Evolutionary conservation across 305 asterid genomes (phyloP).

Genomic region (Solanum hybrid): DNA sequence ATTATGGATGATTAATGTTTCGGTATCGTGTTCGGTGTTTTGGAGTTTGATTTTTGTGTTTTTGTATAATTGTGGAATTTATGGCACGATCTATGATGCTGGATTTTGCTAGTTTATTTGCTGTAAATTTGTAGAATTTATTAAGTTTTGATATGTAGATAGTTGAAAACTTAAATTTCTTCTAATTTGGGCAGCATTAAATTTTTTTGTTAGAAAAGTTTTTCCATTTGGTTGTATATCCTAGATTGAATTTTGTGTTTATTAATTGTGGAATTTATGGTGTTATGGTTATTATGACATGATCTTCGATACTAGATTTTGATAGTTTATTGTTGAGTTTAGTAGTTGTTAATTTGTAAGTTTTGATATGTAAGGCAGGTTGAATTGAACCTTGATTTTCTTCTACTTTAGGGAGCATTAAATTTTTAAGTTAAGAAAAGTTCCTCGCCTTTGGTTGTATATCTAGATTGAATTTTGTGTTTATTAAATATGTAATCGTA

Average conservation of each 20-base stretch:
- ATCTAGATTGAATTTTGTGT: not conserved
- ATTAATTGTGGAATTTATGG: not conserved
- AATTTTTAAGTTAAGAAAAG: not conserved
- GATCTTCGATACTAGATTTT: not conserved
- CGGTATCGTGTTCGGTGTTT: not conserved
- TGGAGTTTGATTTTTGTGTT: not conserved
- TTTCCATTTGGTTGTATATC: not conserved
- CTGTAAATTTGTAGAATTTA: not conserved
- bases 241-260: not conserved
- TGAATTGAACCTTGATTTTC: not conserved
- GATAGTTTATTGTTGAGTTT: not conserved
- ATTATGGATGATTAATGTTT: not conserved
- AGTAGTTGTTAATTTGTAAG: not conserved
- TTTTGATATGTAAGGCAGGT: not conserved
- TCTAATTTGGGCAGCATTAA: not conserved
- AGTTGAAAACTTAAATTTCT: not conserved
- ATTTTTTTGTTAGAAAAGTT: not conserved
- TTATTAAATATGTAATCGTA: not conserved
- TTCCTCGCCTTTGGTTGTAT: not conserved
- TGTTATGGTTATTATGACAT: not conserved
- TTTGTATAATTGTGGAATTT: not conserved
- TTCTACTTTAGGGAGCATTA: not conserved
- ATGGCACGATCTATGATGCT: not conserved
- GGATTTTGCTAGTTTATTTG: not conserved
- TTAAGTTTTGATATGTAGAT: not conserved